phyloP scores from a whole-genome alignment of 768 basidiomycete species.

The Psilocybe cubensis region DNA sequence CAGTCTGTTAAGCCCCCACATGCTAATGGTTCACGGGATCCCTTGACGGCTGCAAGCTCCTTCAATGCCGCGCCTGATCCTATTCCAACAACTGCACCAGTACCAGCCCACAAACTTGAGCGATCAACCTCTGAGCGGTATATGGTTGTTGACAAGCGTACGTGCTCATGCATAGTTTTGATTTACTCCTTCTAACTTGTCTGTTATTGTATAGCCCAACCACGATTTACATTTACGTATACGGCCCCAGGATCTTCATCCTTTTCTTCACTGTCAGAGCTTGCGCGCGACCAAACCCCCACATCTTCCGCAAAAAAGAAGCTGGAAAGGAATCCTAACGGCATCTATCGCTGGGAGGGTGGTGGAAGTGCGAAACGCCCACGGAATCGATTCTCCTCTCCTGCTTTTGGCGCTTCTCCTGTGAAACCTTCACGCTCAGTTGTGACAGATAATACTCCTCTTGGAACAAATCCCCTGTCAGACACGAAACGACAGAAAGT shows the following conservation, averaged over 20 bases:
- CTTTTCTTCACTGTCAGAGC: neutral
- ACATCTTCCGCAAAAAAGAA: conserved; percentile 51
- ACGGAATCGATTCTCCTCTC: conserved; percentile 73
- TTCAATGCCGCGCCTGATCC: neutral
- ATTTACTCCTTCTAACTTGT: neutral
- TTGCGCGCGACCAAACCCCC: conserved; percentile 5
- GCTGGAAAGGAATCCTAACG: conserved; percentile 74
- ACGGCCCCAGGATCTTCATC: neutral
- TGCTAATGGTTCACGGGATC: neutral
- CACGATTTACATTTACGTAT: neutral
- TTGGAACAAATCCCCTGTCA: conserved; percentile 37
- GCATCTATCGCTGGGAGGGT: conserved; percentile 74
- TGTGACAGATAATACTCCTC: conserved; percentile 36
- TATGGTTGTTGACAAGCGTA: neutral
- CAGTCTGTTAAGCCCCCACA: neutral
- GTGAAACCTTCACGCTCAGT: conserved; percentile 42
- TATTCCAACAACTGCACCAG: neutral
- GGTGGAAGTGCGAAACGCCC: conserved; percentile 66
- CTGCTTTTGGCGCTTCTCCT: conserved; percentile 66
- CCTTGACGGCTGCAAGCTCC: neutral
- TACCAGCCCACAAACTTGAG: neutral
- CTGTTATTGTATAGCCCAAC: neutral
- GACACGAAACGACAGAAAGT: conserved; percentile 69
- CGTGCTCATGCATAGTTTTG: neutral
- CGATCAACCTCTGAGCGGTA: neutral